Conservation (phyloP, 192 early-diverging fungal species). For the Umbelopsis ramanniana region DNA sequence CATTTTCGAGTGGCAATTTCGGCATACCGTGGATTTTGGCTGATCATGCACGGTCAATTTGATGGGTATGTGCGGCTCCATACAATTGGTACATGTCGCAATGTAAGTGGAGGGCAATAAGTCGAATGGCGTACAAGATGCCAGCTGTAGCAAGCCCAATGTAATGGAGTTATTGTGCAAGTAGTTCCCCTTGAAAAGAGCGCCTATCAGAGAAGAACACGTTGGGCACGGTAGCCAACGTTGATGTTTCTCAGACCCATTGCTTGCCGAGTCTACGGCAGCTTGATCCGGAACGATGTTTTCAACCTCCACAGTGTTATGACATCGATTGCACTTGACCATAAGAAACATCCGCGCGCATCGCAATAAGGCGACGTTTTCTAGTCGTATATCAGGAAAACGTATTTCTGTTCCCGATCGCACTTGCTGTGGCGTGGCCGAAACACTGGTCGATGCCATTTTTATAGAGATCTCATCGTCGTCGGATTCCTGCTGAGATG, state of each 20-base stretch:
- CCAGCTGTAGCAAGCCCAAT: constrained; percentile 78
- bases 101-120: constrained; percentile 73
- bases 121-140: constrained; percentile 69
- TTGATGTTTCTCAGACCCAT: constrained; percentile 2
- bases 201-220: constrained; percentile 31
- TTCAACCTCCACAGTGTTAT: constrained; percentile 62
- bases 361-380: constrained; percentile 70
- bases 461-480: constrained; percentile 14
- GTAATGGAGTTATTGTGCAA: constrained; percentile 57
- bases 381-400: constrained; percentile 60
- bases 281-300: constrained; percentile 50
- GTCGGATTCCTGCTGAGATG: constrained; percentile 35
- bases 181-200: constrained; percentile 35
- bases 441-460: constrained; percentile 17
- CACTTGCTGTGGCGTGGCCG: constrained; percentile 35
- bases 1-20: constrained; percentile 50
- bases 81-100: constrained; percentile 74
- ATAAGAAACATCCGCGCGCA: constrained; percentile 65
- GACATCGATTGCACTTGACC: constrained; percentile 82
- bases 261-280: neutral
- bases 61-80: constrained; percentile 46
- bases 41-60: constrained; percentile 48
- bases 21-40: constrained; percentile 45
- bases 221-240: constrained; percentile 38
- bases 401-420: constrained; percentile 78